Base-by-base conservation (phyloP, 768 basidiomycete species). In the Naganishia antarctica region DNA sequence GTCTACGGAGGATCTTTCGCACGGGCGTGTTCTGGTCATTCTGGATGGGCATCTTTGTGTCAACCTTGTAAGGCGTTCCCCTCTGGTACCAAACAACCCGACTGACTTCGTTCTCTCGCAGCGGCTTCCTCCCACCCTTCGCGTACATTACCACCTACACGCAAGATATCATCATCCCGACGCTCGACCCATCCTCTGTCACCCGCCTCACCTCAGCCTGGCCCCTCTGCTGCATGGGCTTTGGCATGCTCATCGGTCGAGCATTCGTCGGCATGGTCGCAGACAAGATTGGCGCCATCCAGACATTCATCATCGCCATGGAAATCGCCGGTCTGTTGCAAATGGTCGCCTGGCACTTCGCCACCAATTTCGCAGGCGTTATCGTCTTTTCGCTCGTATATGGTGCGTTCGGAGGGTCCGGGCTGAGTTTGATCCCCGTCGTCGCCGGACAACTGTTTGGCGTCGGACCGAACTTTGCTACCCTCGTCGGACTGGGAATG, bases 271-370 rank as follows among this genome's bases (percentile, higher is more conserved):
- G 66, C 7, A 37, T 59, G 44, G 34, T 62, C 6, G 66, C 66
- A 4, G 66, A 67, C 40, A 47, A 49, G n/a, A 45, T 67, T 12
- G 66, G 66, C 40, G 43, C 61, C 26, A 63, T 61, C 29, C 66
- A 67, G 28, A 67, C 61, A 45, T 51, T 67, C 6, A 34, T 67
- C 34, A 46, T 67, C 43, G 62, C 49, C 31, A 57, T 67, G 25
- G 61, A 59, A 34, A 63, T 67, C 61, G 66, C 66, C 4, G 66
- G 66, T 1, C 45, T 67, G 16, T 48, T 63, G 1, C 66, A 67
- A 28, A 63, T 67, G 28, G 46, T 63, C 34, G 61, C 40, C 11
- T 67, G 66, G 66, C 66, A 67, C 45, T 67, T 63, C 26, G 66
- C 66, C 31, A 67, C 60, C 40, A 62, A 18, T 13, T 67, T 59